Evolutionary conservation across 2,329 filamentous ascomycete genomes (phyloP).

Genomic region (Ambrosiella xylebori): DNA sequence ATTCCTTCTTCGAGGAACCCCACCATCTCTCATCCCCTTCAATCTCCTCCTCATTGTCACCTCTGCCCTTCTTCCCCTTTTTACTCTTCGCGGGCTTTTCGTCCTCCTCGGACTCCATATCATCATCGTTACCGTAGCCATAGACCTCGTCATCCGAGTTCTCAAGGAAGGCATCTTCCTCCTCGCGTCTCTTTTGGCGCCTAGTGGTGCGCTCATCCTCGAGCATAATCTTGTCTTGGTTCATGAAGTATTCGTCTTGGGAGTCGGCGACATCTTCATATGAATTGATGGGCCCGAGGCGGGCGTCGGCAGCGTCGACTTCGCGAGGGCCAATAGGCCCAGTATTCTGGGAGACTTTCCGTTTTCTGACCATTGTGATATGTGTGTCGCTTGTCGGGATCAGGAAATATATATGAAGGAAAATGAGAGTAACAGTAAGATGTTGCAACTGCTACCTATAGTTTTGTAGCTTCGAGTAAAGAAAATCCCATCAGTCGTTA

Average conservation of each 20-base stretch:
- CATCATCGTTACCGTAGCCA: conserved; percentile 27
- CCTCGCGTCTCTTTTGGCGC: conserved; percentile 50
- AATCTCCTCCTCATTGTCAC: conserved; percentile 40
- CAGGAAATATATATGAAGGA: no score
- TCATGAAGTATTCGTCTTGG: conserved; percentile 82
- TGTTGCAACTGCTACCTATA: no score
- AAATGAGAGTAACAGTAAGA: no score
- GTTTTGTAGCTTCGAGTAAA: not conserved
- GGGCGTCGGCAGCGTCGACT: conserved; percentile 39
- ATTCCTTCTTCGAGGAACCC: conserved; percentile 76
- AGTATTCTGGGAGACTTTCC: conserved; percentile 46
- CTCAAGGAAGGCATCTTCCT: conserved; percentile 45
- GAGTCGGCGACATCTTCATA: conserved; percentile 83
- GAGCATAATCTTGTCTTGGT: conserved; percentile 70
- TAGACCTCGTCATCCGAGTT: conserved; percentile 45
- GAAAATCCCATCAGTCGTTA: not conserved
- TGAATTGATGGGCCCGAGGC: conserved; percentile 41
- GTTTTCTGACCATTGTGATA: conserved; percentile 42
- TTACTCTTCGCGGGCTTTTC: conserved; percentile 27
- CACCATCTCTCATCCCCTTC: conserved; percentile 53
- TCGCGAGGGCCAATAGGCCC: conserved; percentile 35
- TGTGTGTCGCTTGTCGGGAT: not conserved
- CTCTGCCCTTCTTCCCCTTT: conserved; percentile 27
- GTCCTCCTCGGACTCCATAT: conserved; percentile 24
- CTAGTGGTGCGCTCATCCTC: conserved; percentile 69